Base-by-base conservation (phyloP, 108 stramenopile genomes). In the Cyclotella cryptica region DNA sequence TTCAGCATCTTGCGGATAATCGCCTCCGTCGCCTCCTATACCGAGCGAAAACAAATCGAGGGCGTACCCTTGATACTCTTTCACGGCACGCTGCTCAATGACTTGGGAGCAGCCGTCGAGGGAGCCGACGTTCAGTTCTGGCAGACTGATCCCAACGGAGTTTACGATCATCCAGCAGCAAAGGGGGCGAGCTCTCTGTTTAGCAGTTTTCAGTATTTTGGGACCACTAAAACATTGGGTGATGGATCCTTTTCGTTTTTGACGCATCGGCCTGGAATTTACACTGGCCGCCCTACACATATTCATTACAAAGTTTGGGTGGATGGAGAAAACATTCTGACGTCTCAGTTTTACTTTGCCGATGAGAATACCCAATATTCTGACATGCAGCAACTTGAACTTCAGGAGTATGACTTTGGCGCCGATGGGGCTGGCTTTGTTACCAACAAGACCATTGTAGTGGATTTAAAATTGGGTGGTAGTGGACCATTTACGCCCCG, bases 221-320 rank as follows among this genome's bases (percentile, higher is more conserved):
- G 60, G 15, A 61, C 60, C 13, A 9, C 60, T 13, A 15, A 30
- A 17, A 61, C 35, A 21, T 14, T 13, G 19, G 6, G 12, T 13
- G 60, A 39, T 39, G 35, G 60, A 19, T 61, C 60, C 10, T 39
- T 39, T 61, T 61, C 7, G 55, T 55, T 55, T 24, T n/a, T 61
- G 30, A 61, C 60, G 7, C 35, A 61, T 61, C 60, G 60, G 35
- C 60, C 60, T 0, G 60, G 60, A 39, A 21, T 39, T 13, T 61
- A 61, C 35, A 17, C 60, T 39, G 35, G 35, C 12, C 60, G 60
- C 35, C 60, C 60, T 15, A 61, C 60, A 39, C 60, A 61, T 39
- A 35, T 61, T 14, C 60, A 61, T 14, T 61, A 61, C 60, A 61
- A 61, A 39, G 30, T 61, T 7, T 61, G 60, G 60, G n/a, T 61